Conservation (phyloP, 2,329 filamentous ascomycete genomes). For the Alternaria infectoria region DNA sequence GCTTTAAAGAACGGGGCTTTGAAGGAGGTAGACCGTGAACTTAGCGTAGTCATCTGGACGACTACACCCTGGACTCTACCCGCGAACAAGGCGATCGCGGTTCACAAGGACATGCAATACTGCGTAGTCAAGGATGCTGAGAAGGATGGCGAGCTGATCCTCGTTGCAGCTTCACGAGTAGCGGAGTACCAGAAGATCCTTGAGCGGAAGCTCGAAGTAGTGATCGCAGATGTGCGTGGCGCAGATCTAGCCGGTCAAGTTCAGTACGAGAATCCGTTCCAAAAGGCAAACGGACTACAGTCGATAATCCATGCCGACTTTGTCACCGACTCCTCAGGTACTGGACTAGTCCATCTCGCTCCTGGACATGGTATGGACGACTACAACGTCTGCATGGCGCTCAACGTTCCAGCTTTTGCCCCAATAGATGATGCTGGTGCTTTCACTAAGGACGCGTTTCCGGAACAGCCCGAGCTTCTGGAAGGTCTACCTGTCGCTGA, state of each 20-base stretch:
- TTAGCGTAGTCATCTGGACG: constrained; percentile 95
- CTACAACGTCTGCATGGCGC: constrained; percentile 77
- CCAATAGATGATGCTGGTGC: constrained; percentile 82
- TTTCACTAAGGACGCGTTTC: constrained; percentile 82
- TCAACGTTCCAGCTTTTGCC: constrained; percentile 75
- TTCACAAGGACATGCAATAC: constrained; percentile 78
- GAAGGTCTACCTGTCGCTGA: constrained; percentile 74
- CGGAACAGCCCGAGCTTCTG: constrained; percentile 70
- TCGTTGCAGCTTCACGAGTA: constrained; percentile 76
- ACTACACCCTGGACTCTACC: constrained; percentile 98
- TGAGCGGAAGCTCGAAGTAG: constrained; percentile 51
- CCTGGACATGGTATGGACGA: constrained; percentile 97
- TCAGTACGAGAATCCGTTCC: constrained; percentile 74
- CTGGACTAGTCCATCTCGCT: constrained; percentile 91
- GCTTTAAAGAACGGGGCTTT: constrained; percentile 51
- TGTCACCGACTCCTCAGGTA: constrained; percentile 87
- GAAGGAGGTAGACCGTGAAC: constrained; percentile 15
- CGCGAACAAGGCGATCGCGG: constrained; percentile 87
- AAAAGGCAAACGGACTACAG: constrained; percentile 65
- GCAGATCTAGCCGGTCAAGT: constrained; percentile 66
- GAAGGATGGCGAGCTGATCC: constrained; percentile 60
- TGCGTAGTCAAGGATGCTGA: constrained; percentile 61
- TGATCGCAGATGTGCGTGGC: constrained; percentile 67
- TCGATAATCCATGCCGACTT: constrained; percentile 85
- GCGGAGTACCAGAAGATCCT: constrained; percentile 54